Base-by-base conservation (phyloP, 1,139 yeast species). In the Geotrichum phurueaensis region DNA sequence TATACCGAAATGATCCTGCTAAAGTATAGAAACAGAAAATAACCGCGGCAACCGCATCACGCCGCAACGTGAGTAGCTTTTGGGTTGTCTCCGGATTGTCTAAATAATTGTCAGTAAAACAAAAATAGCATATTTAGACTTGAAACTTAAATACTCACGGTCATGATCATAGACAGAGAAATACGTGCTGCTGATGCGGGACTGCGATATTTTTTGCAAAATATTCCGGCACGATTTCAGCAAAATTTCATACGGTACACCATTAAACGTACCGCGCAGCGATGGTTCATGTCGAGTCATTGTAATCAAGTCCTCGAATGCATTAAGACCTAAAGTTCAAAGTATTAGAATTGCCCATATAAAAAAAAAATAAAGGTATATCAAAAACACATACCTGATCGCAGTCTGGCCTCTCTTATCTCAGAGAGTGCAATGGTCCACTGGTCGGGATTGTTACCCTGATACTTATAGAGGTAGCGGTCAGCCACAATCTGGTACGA, bases 401-500 rank as follows among this genome's bases (percentile, higher is more conserved):
- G 73, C 70, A 80, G 71, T 66, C 83, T 73, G 18, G 80, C 80
- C 65, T 81, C 84, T 62, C 82, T 70, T 25, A 79, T 75, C 61
- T 76, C 79, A 0, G 81, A 78, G 58, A 78, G 67, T 53, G 77
- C 78, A 29, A 79, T 63, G 0, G 81, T 74, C 54, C 78, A 59
- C 10, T 75, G 78, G 0, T 82, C 78, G 5, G 83, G 81, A 43
- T 74, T 77, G 64, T 80, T 83, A 54, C 75, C 72, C 18, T 71
- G 70, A 64, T 80, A 82, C 60, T 82, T 74, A 66, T 80, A 81
- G 2, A 81, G 67, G 61, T 79, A 80, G 59, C 83, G 69, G 60
- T 79, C 84, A 22, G 80, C 73, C 1, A 80, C 79, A 20, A 76
- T 71, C 64, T 79, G 82, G 63, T 79, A 81, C 1, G 81, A 76